A percentile compares a stretch with the other conserved stretches of the same genome.
phyloP scores from a whole-genome alignment of 1,139 yeast species.

The Hansenula sp. region DNA sequence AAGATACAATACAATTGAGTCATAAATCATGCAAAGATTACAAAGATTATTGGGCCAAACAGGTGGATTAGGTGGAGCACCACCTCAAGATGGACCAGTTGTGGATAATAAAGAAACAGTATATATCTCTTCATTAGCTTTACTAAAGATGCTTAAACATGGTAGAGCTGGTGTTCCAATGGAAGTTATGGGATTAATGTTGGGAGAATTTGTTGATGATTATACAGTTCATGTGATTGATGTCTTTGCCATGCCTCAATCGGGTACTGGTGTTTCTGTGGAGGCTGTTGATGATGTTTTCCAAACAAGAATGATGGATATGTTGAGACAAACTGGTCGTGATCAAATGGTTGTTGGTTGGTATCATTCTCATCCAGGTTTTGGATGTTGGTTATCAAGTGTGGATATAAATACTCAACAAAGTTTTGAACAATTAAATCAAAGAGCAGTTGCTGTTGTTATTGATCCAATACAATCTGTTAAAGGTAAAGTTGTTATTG shows the following conservation, averaged over 20 bases:
- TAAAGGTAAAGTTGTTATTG: conserved; percentile 97
- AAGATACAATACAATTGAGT: not conserved
- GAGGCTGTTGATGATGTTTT: conserved; percentile 99
- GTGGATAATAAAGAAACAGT: conserved; percentile 96
- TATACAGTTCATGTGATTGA: conserved; percentile 96
- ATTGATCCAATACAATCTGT: conserved; percentile 98
- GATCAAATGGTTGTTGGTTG: conserved; percentile 99
- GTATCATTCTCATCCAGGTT: conserved; percentile 99
- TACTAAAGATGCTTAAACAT: conserved; percentile 94
- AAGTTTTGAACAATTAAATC: conserved; percentile 92
- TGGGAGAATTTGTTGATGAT: conserved; percentile 97
- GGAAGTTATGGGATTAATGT: conserved; percentile 99
- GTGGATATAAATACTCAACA: conserved; percentile 98
- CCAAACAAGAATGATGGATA: conserved; percentile 99
- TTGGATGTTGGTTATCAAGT: conserved; percentile 98
- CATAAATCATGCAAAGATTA: conserved; percentile 69
- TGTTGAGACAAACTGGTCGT: conserved; percentile 97
- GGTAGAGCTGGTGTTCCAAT: conserved; percentile 99
- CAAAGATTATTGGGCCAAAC: conserved; percentile 67
- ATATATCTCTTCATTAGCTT: conserved; percentile 90
- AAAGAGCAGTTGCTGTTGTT: conserved; percentile 95
- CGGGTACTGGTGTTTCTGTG: conserved; percentile 97
- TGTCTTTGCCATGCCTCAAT: conserved; percentile 99
- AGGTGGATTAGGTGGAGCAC: conserved; percentile 54
- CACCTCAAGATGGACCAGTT: conserved; percentile 67